Percentiles rank a stretch among this genome's conserved stretches.
Conservation (phyloP, 2,329 filamentous ascomycete species). For the Apiospora arundinis region DNA sequence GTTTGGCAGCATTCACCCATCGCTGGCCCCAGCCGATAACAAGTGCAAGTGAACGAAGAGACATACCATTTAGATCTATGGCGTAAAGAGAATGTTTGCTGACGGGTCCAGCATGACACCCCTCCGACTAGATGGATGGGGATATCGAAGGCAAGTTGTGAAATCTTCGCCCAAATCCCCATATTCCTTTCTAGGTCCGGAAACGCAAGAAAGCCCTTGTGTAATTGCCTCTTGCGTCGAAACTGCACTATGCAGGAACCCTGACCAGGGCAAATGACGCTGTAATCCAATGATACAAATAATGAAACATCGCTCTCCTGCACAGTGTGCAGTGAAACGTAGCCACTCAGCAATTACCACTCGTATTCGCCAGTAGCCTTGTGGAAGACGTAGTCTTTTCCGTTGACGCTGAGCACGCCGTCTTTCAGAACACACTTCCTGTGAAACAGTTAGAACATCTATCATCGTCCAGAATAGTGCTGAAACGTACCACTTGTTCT, state of each 20-base stretch:
- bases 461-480: background rate
- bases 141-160: background rate
- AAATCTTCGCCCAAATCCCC: background rate
- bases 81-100: background rate
- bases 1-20: background rate
- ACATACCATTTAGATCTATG: background rate
- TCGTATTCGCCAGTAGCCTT: conserved; percentile 98
- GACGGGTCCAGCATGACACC: background rate
- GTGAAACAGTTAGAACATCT: conserved; percentile 27
- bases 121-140: background rate
- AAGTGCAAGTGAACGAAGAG: background rate
- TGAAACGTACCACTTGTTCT: conserved; percentile 85
- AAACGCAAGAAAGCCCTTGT: background rate
- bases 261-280: background rate
- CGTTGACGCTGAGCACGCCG: conserved; percentile 89
- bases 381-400: conserved; percentile 97
- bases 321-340: conserved; percentile 3
- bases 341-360: conserved; percentile 64
- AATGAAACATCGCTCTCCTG: conserved; percentile 7
- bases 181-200: background rate
- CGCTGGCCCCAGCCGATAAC: background rate
- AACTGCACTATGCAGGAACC: background rate
- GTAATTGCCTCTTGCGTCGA: background rate
- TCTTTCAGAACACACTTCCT: conserved; percentile 99
- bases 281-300: conserved; percentile 16